Conservation (phyloP, 495 filamentous ascomycete genomes). For the Penicillium parvum region DNA sequence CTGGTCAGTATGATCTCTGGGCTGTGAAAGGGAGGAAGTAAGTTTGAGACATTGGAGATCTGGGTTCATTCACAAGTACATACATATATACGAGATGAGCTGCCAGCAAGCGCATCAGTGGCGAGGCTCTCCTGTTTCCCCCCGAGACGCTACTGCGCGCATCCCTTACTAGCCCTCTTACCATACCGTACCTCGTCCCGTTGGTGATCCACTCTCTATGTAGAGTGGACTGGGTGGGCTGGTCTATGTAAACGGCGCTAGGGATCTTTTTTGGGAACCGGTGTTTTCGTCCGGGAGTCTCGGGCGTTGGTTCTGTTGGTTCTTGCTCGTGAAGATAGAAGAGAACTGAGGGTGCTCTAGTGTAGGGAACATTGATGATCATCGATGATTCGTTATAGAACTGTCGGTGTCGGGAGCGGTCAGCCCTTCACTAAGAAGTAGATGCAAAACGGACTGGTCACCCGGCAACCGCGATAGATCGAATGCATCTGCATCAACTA, state of each 20-base stretch:
- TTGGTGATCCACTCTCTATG: constrained; percentile 12
- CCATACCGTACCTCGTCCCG: constrained; percentile 4
- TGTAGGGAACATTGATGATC: no score
- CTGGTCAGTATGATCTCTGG: no score
- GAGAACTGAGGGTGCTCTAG: background rate
- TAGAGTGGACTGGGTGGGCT: constrained; percentile 1
- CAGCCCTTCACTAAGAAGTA: background rate
- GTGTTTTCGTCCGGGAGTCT: constrained; percentile 19
- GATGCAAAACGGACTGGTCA: constrained; percentile 17
- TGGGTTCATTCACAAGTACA: constrained; percentile 1
- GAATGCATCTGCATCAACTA: constrained; percentile 1
- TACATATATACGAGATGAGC: no score
- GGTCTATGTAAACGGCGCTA: constrained; percentile 31
- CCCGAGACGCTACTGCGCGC: constrained; percentile 20
- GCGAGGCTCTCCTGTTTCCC: constrained; percentile 17
- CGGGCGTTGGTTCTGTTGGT: constrained; percentile 7
- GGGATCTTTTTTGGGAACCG: constrained; percentile 32
- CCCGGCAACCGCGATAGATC: constrained; percentile 31
- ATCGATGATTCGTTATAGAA: background rate
- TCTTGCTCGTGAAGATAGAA: background rate
- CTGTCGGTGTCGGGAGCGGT: constrained; percentile 16
- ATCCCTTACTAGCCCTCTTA: constrained; percentile 19
- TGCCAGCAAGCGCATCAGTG: constrained; percentile 19
- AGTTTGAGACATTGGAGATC: background rate
- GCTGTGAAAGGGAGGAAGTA: background rate